Evolutionary conservation across 176 grass and related monocot species (phyloP), one percentile per base, ranked within the genome.

Genomic region (Aegilops speltoides): DNA sequence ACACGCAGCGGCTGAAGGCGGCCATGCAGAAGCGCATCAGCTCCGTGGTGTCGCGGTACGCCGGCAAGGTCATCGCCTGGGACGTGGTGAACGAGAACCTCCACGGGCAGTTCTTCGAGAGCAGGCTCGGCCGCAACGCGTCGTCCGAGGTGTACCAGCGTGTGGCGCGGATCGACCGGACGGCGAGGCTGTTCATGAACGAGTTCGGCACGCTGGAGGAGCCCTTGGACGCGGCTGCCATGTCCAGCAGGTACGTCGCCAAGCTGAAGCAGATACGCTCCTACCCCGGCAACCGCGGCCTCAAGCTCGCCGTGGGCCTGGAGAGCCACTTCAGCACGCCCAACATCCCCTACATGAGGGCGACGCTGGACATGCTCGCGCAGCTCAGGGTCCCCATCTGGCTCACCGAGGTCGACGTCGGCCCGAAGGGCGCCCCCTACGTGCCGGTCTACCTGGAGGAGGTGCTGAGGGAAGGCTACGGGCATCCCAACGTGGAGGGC

Each of bases 51-150:
- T 62, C 75, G 1, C 87, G 84, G 6, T 98, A 98, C 82, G 88
- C 77, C 41, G 88, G 84, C 63, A 86, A 93, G 85, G 32, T 96
- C 14, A 98, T 98, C 84, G 86, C 87, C 4, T 98, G 96, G 96
- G 96, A 98, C 68, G 92, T 98, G 54, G 65, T 93, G 16, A 98
- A 98, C 60, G 93, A 98, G 87, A 94, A 98, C 76, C 78, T 96
- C 8, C 93, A 98, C 82, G 92, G 86, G 76, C 86, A 87, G 38
- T 98, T 87, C 86, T 98, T 90, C 38, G 96, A 96, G 68, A 32
- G 0, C 17, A 91, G 61, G 85, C 62, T 98, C 1, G 90, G 96
- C 0, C 1, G 20, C 9, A 45, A 57, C 37, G 88, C 85, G 23
- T 98, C 96, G 20, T 32, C 86, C 0, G 46, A 81, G 59, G 86